Percentiles rank a stretch among this genome's conserved stretches.
These are phyloP conservation scores for Cytospora mali DNA, from an alignment of 2,329 filamentous ascomycete genomes.

Conservation along the genomic window DNA sequence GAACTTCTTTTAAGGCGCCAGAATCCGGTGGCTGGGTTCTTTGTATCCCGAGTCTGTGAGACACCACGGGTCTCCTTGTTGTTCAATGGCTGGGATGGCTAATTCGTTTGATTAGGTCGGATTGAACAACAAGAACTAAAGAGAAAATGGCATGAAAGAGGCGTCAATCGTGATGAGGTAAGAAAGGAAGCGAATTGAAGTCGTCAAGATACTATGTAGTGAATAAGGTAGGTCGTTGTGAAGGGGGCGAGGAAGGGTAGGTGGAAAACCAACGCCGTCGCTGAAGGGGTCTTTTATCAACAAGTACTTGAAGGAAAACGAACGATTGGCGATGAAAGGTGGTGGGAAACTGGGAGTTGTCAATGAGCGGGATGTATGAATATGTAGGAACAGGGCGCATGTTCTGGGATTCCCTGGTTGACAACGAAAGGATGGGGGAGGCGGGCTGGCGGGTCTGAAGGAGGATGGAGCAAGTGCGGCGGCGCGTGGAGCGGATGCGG, in stretches of 20 bases:
- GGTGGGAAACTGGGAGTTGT: slow-evolving; percentile 15
- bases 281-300: not conserved
- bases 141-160: not conserved
- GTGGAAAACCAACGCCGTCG: slow-evolving; percentile 3
- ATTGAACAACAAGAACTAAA: not conserved
- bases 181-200: slow-evolving; percentile 6
- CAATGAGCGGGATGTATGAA: slow-evolving; percentile 26
- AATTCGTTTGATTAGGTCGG: slow-evolving; percentile 16
- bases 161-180: slow-evolving; percentile 2
- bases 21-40: slow-evolving; percentile 21
- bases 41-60: slow-evolving; percentile 12
- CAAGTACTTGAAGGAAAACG: slow-evolving; percentile 8
- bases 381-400: slow-evolving; percentile 27
- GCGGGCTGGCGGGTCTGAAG: slow-evolving; percentile 18
- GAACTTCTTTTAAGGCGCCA: slow-evolving; percentile 4
- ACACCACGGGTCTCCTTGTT: slow-evolving; percentile 13
- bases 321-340: slow-evolving; percentile 18
- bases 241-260: slow-evolving; percentile 1
- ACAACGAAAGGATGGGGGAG: slow-evolving; percentile 19
- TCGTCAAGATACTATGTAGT: slow-evolving; percentile 15
- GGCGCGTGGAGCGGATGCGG: slow-evolving; percentile 21
- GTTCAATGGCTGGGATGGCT: not conserved
- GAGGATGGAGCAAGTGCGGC: slow-evolving; percentile 15
- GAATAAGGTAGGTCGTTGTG: slow-evolving; percentile 2
- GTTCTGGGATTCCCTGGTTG: slow-evolving; percentile 26